These are phyloP conservation scores for Russula brevipes DNA, from an alignment of 768 basidiomycete species.

Conservation along the genomic window DNA sequence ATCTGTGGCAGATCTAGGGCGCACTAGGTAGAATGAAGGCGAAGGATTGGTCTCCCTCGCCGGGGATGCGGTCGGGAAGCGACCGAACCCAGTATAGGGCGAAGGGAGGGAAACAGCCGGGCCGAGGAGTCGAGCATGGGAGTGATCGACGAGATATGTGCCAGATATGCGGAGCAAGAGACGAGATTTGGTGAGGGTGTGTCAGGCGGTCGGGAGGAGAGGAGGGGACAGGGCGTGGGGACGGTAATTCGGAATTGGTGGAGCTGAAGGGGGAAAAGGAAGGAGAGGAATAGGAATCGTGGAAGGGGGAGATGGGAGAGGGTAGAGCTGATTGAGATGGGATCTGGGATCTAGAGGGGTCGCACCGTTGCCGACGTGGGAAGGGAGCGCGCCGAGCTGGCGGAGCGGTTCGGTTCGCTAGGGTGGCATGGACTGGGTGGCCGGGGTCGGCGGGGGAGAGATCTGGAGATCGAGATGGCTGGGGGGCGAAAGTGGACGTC, in stretches of 20 bases:
- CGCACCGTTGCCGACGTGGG: conserved; percentile 4
- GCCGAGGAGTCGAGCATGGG: not conserved
- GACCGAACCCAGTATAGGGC: not conserved
- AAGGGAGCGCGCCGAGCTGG: not conserved
- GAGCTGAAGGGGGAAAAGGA: not conserved
- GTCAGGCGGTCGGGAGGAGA: not conserved
- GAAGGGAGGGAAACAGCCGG: not conserved
- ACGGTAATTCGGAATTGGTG: conserved; percentile 5
- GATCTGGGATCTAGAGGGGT: conserved; percentile 15
- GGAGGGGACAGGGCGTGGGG: not conserved
- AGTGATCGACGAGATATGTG: conserved; percentile 13
- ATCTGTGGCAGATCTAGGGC: conserved; percentile 18
- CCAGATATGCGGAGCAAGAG: not conserved
- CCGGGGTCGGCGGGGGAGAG: not conserved
- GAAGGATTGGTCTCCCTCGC: not conserved
- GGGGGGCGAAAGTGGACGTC: too few species aligned
- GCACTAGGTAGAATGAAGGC: not conserved
- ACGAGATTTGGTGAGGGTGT: not conserved
- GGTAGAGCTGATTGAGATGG: not conserved
- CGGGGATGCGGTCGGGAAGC: conserved; percentile 12
- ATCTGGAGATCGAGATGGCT: not conserved
- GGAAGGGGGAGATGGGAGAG: not conserved
- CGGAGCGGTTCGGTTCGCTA: conserved; percentile 6
- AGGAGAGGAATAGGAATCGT: not conserved
- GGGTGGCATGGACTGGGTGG: not conserved